Evolutionary conservation across 2,329 filamentous ascomycete species (phyloP), one percentile per base, ranked within the genome.

Genomic region (Dryadomyces quercivorus): DNA sequence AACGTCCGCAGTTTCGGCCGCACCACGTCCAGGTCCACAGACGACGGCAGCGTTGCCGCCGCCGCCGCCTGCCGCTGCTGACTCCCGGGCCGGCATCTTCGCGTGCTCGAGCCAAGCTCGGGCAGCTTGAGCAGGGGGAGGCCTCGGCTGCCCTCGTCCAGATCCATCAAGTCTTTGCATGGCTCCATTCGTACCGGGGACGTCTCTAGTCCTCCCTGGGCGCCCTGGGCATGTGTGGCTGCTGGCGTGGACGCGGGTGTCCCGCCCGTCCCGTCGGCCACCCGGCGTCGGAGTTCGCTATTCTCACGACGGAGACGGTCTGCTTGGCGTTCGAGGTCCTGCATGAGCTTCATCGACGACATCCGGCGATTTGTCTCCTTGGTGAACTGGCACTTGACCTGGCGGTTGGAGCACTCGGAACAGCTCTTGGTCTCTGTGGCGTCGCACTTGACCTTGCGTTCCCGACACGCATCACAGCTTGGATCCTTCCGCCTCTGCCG

Each of bases 271-370:
- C 22, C 10, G 22, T 44, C 42, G 22, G 31, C 15, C 46, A 88
- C 70, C 63, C 84, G 80, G 34, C 84, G 82, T 52, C 82, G 81
- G 43, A 95, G 72, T 58, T 83, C 84, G 55, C 75, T 77, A 63
- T 95, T 91, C 67, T 95, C 87, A 56, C 88, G 82, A 65, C 84
- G 87, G 44, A 93, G 78, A 52, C 85, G 79, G 49, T 86, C 80
- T 63, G 96, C 81, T 69, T 96, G 91, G 69, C 89, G 93, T 70
- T 97, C 92, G 26, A 98, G 76, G 67, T 98, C 93, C 70, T 97
- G 93, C 13, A 97, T 88, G 74, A 96, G 93, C 80, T 97, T 98
- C 72, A 97, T 97, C 1, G 92, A 97, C 18, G 93, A 97, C 93
- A 98, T 98, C 58, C 93, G 83, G 56, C 93, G 81, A 67, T 98